These are phyloP conservation scores for Sugiyamaella lignohabitans DNA, from an alignment of 805 yeast species.

Conservation along the genomic window DNA sequence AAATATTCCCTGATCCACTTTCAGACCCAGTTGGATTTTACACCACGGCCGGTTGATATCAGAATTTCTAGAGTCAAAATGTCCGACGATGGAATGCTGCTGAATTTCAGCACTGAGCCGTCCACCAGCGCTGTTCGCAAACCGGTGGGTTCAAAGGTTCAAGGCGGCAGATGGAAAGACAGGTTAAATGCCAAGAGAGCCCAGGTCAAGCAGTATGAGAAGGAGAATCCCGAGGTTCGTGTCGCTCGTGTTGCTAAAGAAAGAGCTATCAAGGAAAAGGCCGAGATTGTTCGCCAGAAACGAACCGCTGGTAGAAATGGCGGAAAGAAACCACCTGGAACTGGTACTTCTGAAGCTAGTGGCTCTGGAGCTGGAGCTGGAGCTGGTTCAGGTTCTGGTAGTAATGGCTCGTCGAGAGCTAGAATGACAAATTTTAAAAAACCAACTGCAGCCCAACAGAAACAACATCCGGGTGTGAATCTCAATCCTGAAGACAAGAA, in stretches of 20 bases:
- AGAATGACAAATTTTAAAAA: conserved; percentile 3
- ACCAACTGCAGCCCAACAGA: not conserved
- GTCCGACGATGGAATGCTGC: conserved; percentile 56
- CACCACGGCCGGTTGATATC: too few relatives aligned
- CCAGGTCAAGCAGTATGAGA: conserved; percentile 21
- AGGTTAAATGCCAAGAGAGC: conserved; percentile 51
- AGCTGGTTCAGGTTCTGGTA: not conserved
- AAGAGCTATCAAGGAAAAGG: not conserved
- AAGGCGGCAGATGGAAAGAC: conserved; percentile 81
- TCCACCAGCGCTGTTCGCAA: not conserved
- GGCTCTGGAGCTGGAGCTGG: not conserved
- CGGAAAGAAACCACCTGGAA: not conserved
- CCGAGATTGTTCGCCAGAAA: not conserved
- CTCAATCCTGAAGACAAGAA: conserved; percentile 14
- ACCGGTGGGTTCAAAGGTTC: conserved; percentile 14
- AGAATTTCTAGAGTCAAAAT: conserved; percentile 13
- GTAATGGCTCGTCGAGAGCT: not conserved
- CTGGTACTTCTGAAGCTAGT: conserved; percentile 1
- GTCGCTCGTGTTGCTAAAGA: not conserved
- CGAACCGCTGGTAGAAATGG: not conserved
- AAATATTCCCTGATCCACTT: too few relatives aligned
- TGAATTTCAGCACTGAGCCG: conserved; percentile 53
- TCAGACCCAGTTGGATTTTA: too few relatives aligned
- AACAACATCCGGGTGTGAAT: not conserved
- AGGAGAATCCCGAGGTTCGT: conserved; percentile 2